Percentiles rank a stretch among this genome's conserved stretches.
These are phyloP conservation scores for Tetrahymena elliotti DNA, from an alignment of 73 alveolate genomes.

Conservation along the genomic window DNA sequence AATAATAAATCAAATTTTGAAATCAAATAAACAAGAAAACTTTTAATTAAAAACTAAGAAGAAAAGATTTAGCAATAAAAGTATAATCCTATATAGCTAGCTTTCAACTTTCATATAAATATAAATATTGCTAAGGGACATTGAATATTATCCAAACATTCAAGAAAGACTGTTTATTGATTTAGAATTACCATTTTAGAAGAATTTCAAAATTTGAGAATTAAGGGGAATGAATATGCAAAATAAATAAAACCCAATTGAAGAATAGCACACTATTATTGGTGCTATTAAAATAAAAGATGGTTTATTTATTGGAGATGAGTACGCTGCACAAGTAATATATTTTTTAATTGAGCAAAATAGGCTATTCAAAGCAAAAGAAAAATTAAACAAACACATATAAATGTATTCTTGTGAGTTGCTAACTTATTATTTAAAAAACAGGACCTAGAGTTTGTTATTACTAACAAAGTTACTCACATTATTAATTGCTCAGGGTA, in stretches of 20 bases:
- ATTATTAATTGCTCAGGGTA: conserved; percentile 92
- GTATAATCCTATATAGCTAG: not conserved
- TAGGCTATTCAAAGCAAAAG: not conserved
- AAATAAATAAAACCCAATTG: not conserved
- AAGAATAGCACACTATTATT: conserved; percentile 42
- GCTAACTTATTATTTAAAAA: not conserved
- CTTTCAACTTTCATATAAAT: not conserved
- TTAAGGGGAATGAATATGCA: not conserved
- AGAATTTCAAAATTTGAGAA: not conserved
- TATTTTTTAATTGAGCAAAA: not conserved
- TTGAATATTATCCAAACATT: not conserved
- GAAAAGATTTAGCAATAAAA: not conserved
- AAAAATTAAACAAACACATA: no score
- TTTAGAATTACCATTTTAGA: no score
- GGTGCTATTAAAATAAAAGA: conserved; percentile 82
- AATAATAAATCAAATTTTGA: not conserved
- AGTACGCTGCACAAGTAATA: conserved; percentile 65
- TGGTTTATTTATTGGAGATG: conserved; percentile 83
- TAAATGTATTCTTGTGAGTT: not conserved
- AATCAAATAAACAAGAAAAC: not conserved
- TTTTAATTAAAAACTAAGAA: not conserved
- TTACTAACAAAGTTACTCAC: conserved; percentile 93
- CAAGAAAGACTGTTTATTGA: not conserved
- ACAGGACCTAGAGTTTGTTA: conserved; percentile 86
- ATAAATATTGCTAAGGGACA: not conserved